Conservation (phyloP, 495 filamentous ascomycete species). For the Xylaria longipes region DNA sequence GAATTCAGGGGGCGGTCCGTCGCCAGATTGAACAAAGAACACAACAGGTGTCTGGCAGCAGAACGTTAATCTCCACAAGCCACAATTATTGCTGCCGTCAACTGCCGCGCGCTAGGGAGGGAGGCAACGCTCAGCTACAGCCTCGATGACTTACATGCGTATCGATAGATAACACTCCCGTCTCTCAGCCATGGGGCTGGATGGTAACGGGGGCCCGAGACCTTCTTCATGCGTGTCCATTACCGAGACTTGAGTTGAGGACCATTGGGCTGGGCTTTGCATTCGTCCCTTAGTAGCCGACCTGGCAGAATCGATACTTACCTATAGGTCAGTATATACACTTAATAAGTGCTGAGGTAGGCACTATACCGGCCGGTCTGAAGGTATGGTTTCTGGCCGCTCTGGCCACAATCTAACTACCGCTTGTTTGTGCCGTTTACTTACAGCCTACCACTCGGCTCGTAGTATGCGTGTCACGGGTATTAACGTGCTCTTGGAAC, state of each 20-base stretch:
- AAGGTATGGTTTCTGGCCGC: constrained; percentile 1
- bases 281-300: neutral
- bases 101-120: constrained; percentile 27
- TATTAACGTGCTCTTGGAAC: constrained; percentile 9
- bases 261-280: neutral
- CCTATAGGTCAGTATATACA: constrained; percentile 6
- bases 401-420: neutral
- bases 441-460: neutral
- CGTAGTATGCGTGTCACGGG: constrained; percentile 13
- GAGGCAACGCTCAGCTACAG: constrained; percentile 19
- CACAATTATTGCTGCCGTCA: constrained; percentile 11
- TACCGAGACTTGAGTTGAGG: neutral
- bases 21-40: neutral
- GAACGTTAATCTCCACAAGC: constrained; percentile 1
- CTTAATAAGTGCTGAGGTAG: neutral
- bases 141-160: constrained; percentile 12
- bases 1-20: constrained; percentile 11
- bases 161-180: neutral
- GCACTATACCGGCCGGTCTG: constrained; percentile 12
- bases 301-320: neutral
- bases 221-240: constrained; percentile 9
- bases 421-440: constrained; percentile 12
- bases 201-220: constrained; percentile 1
- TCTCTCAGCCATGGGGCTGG: neutral
- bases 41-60: constrained; percentile 19